Evolutionary conservation across 345 rosid species (phyloP).

Genomic region (Dovyalis caffra): DNA sequence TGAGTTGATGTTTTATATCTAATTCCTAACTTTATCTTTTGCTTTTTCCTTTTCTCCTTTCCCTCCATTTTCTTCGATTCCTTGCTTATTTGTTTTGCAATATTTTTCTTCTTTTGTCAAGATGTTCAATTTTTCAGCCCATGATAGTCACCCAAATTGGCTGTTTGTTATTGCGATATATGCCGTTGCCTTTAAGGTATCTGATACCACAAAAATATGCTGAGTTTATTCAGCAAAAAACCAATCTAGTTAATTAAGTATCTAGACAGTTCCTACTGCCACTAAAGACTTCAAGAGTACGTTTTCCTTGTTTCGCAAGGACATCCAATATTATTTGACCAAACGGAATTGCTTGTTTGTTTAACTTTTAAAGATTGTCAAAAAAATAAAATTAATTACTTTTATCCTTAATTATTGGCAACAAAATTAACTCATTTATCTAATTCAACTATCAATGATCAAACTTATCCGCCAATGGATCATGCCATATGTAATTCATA

Average conservation of each 20-base stretch:
- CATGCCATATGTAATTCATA: no score
- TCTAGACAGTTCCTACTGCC: background rate
- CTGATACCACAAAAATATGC: slow-evolving; percentile 12
- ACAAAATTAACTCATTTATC: no score
- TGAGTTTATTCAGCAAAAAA: background rate
- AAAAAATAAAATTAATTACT: no score
- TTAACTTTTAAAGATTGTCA: no score
- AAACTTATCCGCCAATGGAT: no score
- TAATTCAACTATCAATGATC: no score
- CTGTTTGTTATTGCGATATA: background rate
- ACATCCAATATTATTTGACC: no score
- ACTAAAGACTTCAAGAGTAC: background rate
- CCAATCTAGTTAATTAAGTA: background rate
- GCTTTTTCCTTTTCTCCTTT: no score
- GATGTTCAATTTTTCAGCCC: background rate
- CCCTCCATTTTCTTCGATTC: slow-evolving; percentile 3
- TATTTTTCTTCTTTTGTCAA: background rate
- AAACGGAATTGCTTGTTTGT: no score
- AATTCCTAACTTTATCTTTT: no score
- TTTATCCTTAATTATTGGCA: no score
- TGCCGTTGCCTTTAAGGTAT: background rate
- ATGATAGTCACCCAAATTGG: background rate
- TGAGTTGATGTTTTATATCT: no score
- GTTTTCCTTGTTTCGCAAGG: background rate
- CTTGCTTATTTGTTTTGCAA: background rate